phyloP scores from a whole-genome alignment of 805 yeast genomes.

The Ogataea nakhonphanomensis region DNA sequence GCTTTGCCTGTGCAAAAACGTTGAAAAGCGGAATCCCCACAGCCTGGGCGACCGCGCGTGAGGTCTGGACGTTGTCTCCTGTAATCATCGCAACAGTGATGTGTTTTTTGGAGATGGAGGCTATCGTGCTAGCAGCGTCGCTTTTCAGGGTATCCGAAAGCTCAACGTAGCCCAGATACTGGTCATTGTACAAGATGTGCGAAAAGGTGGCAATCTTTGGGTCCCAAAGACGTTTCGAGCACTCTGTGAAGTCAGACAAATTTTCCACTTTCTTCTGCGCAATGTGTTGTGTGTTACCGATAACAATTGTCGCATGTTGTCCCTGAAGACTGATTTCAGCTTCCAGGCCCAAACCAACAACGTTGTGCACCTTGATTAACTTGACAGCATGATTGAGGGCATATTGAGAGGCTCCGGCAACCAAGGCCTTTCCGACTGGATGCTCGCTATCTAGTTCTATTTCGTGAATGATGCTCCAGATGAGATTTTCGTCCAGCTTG shows the following conservation, averaged over 20 bases:
- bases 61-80: conserved; percentile 73
- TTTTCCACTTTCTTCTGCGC: conserved; percentile 23
- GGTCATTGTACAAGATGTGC: conserved; percentile 51
- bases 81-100: conserved; percentile 80
- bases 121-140: conserved; percentile 60
- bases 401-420: conserved; percentile 28
- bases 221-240: conserved; percentile 11
- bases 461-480: conserved; percentile 53
- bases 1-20: conserved; percentile 73
- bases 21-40: conserved; percentile 64
- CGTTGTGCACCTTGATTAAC: conserved; percentile 35
- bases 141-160: conserved; percentile 65
- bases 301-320: conserved; percentile 31
- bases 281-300: conserved; percentile 55
- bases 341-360: conserved; percentile 45
- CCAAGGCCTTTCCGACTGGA: conserved; percentile 78
- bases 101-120: conserved; percentile 48
- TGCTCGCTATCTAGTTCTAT: conserved; percentile 78
- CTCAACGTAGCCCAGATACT: conserved; percentile 61
- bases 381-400: conserved; percentile 13
- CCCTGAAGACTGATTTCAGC: conserved; percentile 28
- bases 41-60: conserved; percentile 57
- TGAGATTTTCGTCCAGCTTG: conserved; percentile 23
- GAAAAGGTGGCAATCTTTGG: conserved; percentile 24
- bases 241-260: conserved; percentile 16